Base-by-base conservation (phyloP, 2,329 filamentous ascomycete genomes). In the Trichoderma atrobrunneum region DNA sequence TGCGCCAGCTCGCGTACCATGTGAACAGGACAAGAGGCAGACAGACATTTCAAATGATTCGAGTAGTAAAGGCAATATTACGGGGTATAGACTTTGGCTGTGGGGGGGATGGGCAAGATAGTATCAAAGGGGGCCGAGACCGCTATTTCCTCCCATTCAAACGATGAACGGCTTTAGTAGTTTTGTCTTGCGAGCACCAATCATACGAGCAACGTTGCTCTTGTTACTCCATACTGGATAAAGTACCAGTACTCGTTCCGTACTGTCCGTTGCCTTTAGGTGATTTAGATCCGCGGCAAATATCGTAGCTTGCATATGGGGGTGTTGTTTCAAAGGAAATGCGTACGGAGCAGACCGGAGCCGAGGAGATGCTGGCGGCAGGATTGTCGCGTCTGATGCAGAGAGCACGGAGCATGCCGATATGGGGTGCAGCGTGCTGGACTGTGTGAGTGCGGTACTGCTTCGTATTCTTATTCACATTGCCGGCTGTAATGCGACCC, bases 91-190 rank as follows among this genome's bases (percentile, higher is more conserved):
- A 24, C 48, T 54, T 54, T 24, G 21, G 48, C 21, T 43, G 51
- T 34, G 64, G 48, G 51, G 64, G 64, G 39, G 54, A 26, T 10
- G 32, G 62, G 48, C 39, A 43, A n/a, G 43, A 54, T 24, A 21
- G 5, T n/a, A 43, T 57, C 66, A 62, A 24, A 12, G 57, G 66
- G 57, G 57, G 39, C n/a, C 39, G 66, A 70, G 66, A 70, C 66
- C 39, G 66, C 66, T 51, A 36, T 39, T 70, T 70, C 57, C 8
- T 70, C 66, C 6, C 61, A n/a, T 32, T 14, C 18, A 54, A 21
- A 54, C 12, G 48, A 54, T 54, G n/a, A 24, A 24, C 48, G 48
- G 48, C 48, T 18, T 8, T 48, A 48, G 43, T 48, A 48, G 43
- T 21, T 18, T 39, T 1, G 36, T 18, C 36, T 39, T 18, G 7